Percentiles rank a stretch among this genome's conserved stretches.
These are phyloP conservation scores for Solanum chmielewskii DNA, from an alignment of 257 asterid genomes.

Conservation along the genomic window DNA sequence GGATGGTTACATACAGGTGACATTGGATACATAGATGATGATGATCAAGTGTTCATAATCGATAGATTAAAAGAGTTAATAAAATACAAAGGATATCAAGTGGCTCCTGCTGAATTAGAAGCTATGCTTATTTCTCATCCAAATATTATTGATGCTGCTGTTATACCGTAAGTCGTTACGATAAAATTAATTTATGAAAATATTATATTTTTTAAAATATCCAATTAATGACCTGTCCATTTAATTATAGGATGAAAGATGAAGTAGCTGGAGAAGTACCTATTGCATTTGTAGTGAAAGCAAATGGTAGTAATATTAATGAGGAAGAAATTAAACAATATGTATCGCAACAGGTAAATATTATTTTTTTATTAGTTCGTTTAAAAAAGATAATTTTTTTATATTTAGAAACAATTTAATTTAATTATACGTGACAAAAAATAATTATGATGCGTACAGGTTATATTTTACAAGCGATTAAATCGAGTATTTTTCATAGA, in stretches of 20 bases:
- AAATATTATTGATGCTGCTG: constrained; percentile 26
- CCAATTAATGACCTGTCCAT: neutral
- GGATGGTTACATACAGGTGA: constrained; percentile 44
- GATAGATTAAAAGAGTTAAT: constrained; percentile 32
- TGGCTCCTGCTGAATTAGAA: constrained; percentile 38
- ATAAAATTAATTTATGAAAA: neutral
- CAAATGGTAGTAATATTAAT: neutral
- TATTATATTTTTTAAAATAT: neutral
- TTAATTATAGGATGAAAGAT: constrained; percentile 7
- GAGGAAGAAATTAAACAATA: constrained; percentile 3
- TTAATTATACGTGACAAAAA: fast-evolving
- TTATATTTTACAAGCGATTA: constrained; percentile 3
- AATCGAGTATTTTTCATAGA: neutral
- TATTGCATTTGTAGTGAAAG: constrained; percentile 4
- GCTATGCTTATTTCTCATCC: constrained; percentile 24
- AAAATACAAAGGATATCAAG: constrained; percentile 37
- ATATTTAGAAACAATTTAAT: neutral
- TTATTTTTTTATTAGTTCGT: neutral
- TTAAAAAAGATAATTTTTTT: no score
- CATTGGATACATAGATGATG: constrained; percentile 25
- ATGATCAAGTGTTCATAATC: constrained; percentile 22
- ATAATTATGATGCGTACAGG: neutral
- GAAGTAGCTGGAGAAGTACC: constrained; percentile 24
- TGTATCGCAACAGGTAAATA: constrained; percentile 11
- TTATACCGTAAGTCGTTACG: constrained; percentile 16